Conservation (phyloP, 1,284 basidiomycete genomes). For the Xerocomus minutiporus region DNA sequence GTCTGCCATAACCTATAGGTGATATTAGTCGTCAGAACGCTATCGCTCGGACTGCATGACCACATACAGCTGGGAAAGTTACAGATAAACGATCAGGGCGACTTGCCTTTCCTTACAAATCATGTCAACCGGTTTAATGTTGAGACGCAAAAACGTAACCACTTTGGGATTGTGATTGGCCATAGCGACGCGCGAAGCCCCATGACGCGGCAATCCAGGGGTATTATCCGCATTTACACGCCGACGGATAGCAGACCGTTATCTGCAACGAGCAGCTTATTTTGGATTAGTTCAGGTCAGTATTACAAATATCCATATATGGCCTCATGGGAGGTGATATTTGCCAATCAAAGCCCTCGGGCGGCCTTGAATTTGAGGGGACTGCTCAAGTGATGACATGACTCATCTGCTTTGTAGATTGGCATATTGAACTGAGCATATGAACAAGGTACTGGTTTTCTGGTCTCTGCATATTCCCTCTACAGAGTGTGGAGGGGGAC, state of each 20-base stretch:
- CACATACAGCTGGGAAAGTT: conserved; percentile 1
- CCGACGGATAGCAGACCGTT: conserved; percentile 1
- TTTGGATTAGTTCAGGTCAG: not conserved
- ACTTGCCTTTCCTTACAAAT: not conserved
- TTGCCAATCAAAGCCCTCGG: not conserved
- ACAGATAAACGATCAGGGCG: not conserved
- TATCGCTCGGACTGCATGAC: not conserved
- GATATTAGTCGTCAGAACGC: not conserved
- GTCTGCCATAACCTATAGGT: not conserved
- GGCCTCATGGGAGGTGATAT: not conserved
- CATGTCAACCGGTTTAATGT: not conserved
- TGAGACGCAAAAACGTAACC: not conserved
- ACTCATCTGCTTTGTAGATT: not conserved
- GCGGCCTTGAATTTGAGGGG: not conserved
- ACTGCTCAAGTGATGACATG: not conserved
- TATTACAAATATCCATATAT: not conserved
- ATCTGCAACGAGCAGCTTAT: not conserved
- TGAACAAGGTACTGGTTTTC: not conserved
- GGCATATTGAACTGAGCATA: conserved; percentile 7
- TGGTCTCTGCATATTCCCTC: conserved; percentile 7
- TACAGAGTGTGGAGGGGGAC: conserved; percentile 1
- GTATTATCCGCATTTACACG: conserved; percentile 7
- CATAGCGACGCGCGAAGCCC: not conserved
- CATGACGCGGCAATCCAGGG: not conserved
- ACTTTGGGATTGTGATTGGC: not conserved